A percentile compares a stretch with the other conserved stretches of the same genome.
These are phyloP conservation scores for Vaccinium corymbosum DNA, from an alignment of 148 eudicot species.

Conservation along the genomic window DNA sequence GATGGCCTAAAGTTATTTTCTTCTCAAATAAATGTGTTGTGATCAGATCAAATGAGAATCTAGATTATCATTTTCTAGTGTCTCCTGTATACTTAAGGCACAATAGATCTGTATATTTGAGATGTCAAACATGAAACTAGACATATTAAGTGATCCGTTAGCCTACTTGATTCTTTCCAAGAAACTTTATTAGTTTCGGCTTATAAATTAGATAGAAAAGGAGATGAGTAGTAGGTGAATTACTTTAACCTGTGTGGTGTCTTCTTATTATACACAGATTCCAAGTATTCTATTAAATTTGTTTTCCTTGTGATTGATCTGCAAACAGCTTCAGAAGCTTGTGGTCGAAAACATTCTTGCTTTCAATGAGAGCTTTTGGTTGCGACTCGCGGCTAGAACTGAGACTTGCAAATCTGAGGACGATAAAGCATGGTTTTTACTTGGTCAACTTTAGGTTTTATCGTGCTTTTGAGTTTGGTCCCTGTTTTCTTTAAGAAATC, in stretches of 20 bases:
- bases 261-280: background rate
- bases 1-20: background rate
- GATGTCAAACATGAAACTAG: background rate
- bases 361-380: slow-evolving; percentile 95
- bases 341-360: slow-evolving; percentile 92
- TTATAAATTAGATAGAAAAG: background rate
- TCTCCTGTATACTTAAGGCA: background rate
- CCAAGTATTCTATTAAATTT: background rate
- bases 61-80: background rate
- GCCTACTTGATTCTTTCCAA: slow-evolving; percentile 1
- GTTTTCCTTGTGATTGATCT: slow-evolving; percentile 16
- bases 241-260: background rate
- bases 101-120: background rate
- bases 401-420: slow-evolving; percentile 99
- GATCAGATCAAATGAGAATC: background rate
- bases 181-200: background rate
- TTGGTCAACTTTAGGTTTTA: slow-evolving; percentile 19
- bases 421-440: slow-evolving; percentile 71
- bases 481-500: background rate
- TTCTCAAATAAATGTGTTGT: background rate
- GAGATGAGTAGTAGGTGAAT: background rate
- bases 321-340: slow-evolving; percentile 67
- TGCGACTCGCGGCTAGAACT: slow-evolving; percentile 88
- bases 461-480: background rate
- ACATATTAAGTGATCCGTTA: background rate